Conservation (phyloP, 1,284 basidiomycete genomes). For the Apiotrichum domesticum region DNA sequence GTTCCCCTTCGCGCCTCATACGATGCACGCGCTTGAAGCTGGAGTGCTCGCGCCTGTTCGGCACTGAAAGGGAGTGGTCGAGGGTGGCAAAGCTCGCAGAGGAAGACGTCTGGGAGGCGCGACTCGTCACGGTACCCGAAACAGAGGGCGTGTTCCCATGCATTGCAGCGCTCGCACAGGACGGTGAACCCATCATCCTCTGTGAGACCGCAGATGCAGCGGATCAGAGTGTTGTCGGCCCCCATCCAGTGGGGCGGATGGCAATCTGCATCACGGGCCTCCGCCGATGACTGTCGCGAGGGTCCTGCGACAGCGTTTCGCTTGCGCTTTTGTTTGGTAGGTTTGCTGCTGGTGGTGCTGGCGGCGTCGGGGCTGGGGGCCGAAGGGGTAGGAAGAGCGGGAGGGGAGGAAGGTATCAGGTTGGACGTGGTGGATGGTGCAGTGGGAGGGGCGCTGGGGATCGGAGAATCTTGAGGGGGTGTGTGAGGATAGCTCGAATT, state of each 20-base stretch:
- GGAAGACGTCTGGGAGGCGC: slow-evolving; percentile 60
- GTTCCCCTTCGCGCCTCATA: slow-evolving; percentile 1
- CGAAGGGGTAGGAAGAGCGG: slow-evolving; percentile 12
- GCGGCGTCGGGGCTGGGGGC: slow-evolving; percentile 15
- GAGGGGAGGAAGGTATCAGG: slow-evolving; percentile 12
- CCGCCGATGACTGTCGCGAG: slow-evolving; percentile 26
- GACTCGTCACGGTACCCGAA: slow-evolving; percentile 63
- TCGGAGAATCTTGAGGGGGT: slow-evolving; percentile 26
- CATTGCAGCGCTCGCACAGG: slow-evolving; percentile 78
- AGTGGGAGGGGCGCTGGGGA: not conserved
- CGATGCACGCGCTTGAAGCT: slow-evolving; percentile 14
- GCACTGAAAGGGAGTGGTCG: slow-evolving; percentile 28
- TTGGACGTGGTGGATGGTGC: slow-evolving; percentile 4
- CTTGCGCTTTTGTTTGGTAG: slow-evolving; percentile 31
- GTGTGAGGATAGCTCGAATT: slow-evolving; percentile 22
- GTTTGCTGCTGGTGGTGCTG: slow-evolving; percentile 8
- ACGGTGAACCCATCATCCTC: slow-evolving; percentile 89
- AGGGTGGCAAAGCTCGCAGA: slow-evolving; percentile 44
- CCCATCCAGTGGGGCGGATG: slow-evolving; percentile 41
- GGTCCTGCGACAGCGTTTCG: slow-evolving; percentile 31
- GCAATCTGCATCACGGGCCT: not conserved
- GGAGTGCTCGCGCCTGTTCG: slow-evolving; percentile 23
- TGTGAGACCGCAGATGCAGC: slow-evolving; percentile 46
- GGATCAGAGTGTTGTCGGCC: slow-evolving; percentile 43
- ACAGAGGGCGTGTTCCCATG: slow-evolving; percentile 88